Evolutionary conservation across 305 asterid genomes (phyloP).

Genomic region (Euphrasia arctica): DNA sequence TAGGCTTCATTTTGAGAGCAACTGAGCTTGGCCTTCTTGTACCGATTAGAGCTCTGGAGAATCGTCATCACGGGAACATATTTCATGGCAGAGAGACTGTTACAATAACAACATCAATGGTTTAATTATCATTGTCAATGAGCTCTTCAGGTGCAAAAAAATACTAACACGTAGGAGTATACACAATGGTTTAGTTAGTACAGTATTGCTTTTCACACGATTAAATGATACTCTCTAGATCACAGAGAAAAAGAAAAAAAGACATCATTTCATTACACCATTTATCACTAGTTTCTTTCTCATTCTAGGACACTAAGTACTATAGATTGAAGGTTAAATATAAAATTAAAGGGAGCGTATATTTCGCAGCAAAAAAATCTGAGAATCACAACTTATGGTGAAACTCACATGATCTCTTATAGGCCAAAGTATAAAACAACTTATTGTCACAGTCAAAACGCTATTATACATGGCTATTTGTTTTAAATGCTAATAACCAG

Average conservation of each 20-base stretch:
- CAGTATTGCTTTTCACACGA: neutral
- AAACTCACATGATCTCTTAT: neutral
- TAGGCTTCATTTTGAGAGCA: constrained; percentile 48
- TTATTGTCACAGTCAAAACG: neutral
- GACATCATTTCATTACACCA: too few relatives aligned
- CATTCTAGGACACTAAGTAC: too few relatives aligned
- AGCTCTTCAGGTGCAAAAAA: neutral
- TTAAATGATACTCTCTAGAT: neutral
- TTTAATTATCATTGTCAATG: constrained; percentile 11
- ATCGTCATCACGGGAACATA: constrained; percentile 47
- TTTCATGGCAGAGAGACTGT: constrained; percentile 36
- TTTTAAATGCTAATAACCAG: neutral
- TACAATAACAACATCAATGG: constrained; percentile 18
- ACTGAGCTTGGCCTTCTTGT: constrained; percentile 58
- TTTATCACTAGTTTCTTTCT: too few relatives aligned
- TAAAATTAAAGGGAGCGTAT: neutral
- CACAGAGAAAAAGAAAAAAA: neutral
- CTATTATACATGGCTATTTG: neutral
- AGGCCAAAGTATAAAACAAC: neutral
- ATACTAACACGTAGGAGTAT: too few relatives aligned
- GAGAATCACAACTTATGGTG: neutral
- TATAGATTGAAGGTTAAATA: too few relatives aligned
- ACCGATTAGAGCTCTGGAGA: constrained; percentile 66
- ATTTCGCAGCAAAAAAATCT: neutral
- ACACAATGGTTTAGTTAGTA: neutral